Base-by-base conservation (phyloP, 2,329 filamentous ascomycete species). In the Paradendryphiella salina region DNA sequence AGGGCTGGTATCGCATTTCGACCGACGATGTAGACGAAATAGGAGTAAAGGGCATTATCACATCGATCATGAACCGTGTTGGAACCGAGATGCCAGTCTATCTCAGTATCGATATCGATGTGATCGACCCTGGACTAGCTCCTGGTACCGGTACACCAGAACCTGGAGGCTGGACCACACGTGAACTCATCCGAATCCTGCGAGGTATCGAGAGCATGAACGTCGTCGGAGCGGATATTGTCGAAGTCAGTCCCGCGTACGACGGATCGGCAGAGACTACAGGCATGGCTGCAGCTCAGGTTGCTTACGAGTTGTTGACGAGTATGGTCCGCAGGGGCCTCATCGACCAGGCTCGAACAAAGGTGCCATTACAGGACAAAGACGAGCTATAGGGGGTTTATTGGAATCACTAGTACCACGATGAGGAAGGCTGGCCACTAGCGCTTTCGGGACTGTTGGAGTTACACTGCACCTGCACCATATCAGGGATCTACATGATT, bases 111-210 rank as follows among this genome's bases (percentile, higher is more conserved):
- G 89, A 93, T 66, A 92, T 92, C 60, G 89, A 93, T 71, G 88
- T 92, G 0, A 77, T 93, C 38, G 88, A 93, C 69, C 89, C 89
- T 0, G 86, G 82, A 26, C 76, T 85, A 41, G 84, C 84, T 2
- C 89, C 90, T 0, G 89, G 87, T 1, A 96, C 90, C 0, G 92
- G 91, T 1, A 96, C 91, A 0, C 91, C 91, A 0, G 91, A 96
- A 76, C 88, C 90, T 0, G 91, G 92, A 50, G 91, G 91, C 31
- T 96, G 91, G 91, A 94, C 89, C 5, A 95, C 88, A 15, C 80
- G 91, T 43, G 92, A 96, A 77, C 78, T 96, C 61, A 93, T 96
- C 57, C 80, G 88, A 10, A 90, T 96, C 50, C 74, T 96, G 69
- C 79, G 90, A 26, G 90, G 89, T 0, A 82, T 96, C 34, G 91